Evolutionary conservation across 768 basidiomycete genomes (phyloP), one percentile per base, ranked within the genome.

Genomic region (Tubosaeta brunneosetosa): DNA sequence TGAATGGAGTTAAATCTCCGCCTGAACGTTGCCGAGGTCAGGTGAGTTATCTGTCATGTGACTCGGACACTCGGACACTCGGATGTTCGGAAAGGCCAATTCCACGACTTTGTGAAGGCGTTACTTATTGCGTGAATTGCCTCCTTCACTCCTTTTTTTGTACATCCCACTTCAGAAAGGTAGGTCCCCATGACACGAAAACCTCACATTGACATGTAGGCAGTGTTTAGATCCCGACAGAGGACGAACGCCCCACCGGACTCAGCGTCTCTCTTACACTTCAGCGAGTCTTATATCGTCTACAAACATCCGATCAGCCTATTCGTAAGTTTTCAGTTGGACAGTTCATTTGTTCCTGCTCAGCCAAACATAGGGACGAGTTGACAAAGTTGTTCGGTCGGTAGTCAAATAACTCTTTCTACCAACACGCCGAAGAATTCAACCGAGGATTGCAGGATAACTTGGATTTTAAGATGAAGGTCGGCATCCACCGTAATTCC

Each of bases 71-170:
- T 45, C 8, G 44, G 40, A 41, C 19, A 14, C n/a, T 27, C 26
- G 8, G 45, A 36, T 2, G 45, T 22, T 46, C 11, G 45, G 45
- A 46, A 46, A 46, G 11, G 10, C 14, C 45, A 46, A 46, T 46
- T 25, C 45, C 33, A 19, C 8, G 45, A 34, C 45, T 34, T 34
- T 34, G 34, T 46, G 45, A 99, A 70, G 97, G 97, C 41, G 97
- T 97, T 40, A 99, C 97, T 44, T 99, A 97, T 75, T 99, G 98
- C 72, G 98, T 99, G 97, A 99, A 99, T 72, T 98, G 95, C 11
- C 78, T 99, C 25, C 81, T 99, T 22, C 97, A 99, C 67, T 98
- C 95, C 10, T 75, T 98, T 13, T 99, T 77, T 73, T 97, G 94
- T 71, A 99, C 97, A 22, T 83, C 83, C 53, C 92, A 89, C 69